Evolutionary conservation across 2,329 filamentous ascomycete species (phyloP).

Genomic region (Calonectria honghensis): DNA sequence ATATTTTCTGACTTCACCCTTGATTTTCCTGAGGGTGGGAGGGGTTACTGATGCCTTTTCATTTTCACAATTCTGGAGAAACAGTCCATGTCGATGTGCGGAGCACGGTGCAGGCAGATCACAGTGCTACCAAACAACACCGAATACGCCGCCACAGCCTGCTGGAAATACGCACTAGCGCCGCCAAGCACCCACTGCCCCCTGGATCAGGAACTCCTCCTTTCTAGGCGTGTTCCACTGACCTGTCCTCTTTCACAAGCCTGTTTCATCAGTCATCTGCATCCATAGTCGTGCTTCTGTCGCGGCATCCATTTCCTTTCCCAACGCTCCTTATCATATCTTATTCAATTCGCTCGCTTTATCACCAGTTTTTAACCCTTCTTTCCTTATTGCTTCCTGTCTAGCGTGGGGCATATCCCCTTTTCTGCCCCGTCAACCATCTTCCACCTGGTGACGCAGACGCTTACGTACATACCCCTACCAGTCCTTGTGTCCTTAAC

Average conservation of each 20-base stretch:
- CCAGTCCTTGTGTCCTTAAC: constrained; percentile 28
- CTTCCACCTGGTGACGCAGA: constrained; percentile 45
- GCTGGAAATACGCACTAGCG: constrained; percentile 29
- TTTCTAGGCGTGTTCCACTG: constrained; percentile 43
- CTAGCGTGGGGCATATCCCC: neutral
- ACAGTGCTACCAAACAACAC: constrained; percentile 18
- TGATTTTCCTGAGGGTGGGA: neutral
- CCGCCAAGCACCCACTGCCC: constrained; percentile 7
- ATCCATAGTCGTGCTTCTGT: constrained; percentile 4
- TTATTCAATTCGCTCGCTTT: constrained; percentile 32
- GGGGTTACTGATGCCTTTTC: neutral
- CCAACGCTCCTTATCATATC: constrained; percentile 33
- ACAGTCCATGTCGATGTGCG: neutral
- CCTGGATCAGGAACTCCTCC: constrained; percentile 47
- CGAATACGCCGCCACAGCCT: constrained; percentile 38
- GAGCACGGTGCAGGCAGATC: constrained; percentile 24
- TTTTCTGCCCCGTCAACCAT: constrained; percentile 1
- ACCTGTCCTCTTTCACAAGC: constrained; percentile 51
- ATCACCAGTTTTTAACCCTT: constrained; percentile 27
- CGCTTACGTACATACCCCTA: constrained; percentile 39
- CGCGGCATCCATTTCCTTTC: constrained; percentile 40
- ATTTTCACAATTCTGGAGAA: constrained; percentile 4
- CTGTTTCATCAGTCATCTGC: constrained; percentile 45
- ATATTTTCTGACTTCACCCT: neutral
- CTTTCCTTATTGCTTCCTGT: neutral